Evolutionary conservation across 164 flowering plant species (phyloP).

Genomic region (Tetrastigma voinierianum): DNA sequence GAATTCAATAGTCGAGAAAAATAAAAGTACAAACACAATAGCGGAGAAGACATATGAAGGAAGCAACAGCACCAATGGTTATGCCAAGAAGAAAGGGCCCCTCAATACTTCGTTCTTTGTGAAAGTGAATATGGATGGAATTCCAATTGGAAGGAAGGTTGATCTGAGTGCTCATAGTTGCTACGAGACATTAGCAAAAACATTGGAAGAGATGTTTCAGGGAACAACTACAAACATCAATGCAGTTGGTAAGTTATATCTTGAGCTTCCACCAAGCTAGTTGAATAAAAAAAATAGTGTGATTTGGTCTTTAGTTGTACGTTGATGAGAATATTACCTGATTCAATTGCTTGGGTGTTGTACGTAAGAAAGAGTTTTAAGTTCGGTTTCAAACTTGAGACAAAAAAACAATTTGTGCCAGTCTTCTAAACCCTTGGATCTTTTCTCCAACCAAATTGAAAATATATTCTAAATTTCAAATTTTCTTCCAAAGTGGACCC

Average conservation of each 20-base stretch:
- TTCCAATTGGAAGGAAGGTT: conserved; percentile 88
- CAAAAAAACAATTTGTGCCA: no score
- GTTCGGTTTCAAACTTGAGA: no score
- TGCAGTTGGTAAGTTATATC: conserved; percentile 35
- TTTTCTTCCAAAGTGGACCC: not conserved
- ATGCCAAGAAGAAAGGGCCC: conserved; percentile 26
- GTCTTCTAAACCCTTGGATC: not conserved
- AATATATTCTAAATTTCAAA: not conserved
- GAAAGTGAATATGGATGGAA: conserved; percentile 96
- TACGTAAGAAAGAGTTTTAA: no score
- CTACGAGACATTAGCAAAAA: conserved; percentile 68
- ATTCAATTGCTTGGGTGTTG: no score
- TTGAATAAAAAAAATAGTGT: not conserved
- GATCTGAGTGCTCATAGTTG: conserved; percentile 64
- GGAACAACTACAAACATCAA: conserved; percentile 30
- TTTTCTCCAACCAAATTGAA: not conserved
- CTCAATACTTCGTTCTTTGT: conserved; percentile 52
- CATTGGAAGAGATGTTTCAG: conserved; percentile 79
- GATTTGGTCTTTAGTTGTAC: not conserved
- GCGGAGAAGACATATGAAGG: conserved; percentile 23
- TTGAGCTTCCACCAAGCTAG: not conserved
- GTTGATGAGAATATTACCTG: no score
- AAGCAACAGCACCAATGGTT: conserved; percentile 19
- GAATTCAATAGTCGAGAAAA: conserved; percentile 20
- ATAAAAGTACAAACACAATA: conserved; percentile 19